Percentiles rank a stretch among this genome's conserved stretches.
Evolutionary conservation across 2,329 filamentous ascomycete genomes (phyloP).

Genomic region (Fusarium sp.): DNA sequence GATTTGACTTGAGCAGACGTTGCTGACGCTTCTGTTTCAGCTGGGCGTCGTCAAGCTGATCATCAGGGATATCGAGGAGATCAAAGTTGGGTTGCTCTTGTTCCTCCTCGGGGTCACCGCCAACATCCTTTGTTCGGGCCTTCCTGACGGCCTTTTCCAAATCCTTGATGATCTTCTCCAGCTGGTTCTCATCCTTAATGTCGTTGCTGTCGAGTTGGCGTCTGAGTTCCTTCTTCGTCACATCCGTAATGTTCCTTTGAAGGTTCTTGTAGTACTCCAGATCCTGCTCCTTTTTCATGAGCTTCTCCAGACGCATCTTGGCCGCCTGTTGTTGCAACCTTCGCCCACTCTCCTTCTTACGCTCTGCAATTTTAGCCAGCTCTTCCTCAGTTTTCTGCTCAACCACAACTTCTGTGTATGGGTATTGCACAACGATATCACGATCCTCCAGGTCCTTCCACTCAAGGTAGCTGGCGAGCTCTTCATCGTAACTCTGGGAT

Average conservation of each 20-base stretch:
- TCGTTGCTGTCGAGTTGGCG: constrained; percentile 89
- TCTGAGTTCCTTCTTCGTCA: constrained; percentile 91
- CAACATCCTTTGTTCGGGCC: constrained; percentile 92
- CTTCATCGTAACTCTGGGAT: constrained; percentile 82
- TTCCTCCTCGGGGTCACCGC: constrained; percentile 82
- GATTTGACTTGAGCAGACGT: constrained; percentile 90
- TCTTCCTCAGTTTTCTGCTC: constrained; percentile 95
- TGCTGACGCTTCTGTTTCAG: constrained; percentile 95
- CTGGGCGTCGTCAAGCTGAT: constrained; percentile 89
- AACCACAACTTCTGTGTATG: constrained; percentile 90
- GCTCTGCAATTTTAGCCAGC: constrained; percentile 87
- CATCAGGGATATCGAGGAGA: constrained; percentile 88
- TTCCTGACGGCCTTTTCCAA: constrained; percentile 91
- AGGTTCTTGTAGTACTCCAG: constrained; percentile 92
- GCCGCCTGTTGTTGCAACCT: constrained; percentile 94
- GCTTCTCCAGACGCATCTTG: constrained; percentile 94
- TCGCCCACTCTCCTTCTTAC: constrained; percentile 92
- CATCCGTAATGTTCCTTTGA: constrained; percentile 75
- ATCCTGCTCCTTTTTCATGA: constrained; percentile 96
- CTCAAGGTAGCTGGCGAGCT: constrained; percentile 81
- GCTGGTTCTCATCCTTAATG: constrained; percentile 86
- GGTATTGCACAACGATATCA: constrained; percentile 90
- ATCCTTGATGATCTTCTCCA: constrained; percentile 87
- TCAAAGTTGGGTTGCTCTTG: constrained; percentile 87
- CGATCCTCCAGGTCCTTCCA: constrained; percentile 93